Conservation (phyloP, 345 rosid species). For the Reutealis trisperma region DNA sequence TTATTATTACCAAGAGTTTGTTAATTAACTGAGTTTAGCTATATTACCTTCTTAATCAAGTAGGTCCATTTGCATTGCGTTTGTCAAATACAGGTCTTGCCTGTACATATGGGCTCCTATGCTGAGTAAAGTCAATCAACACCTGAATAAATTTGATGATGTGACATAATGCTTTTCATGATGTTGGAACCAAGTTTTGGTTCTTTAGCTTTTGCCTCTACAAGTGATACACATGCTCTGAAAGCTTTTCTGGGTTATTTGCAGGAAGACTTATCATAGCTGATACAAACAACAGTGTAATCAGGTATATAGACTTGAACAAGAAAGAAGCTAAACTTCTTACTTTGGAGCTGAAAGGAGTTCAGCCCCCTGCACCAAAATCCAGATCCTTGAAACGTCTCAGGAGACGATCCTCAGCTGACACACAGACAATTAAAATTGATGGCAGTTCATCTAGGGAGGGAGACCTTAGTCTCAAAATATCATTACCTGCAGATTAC, state of each 20-base stretch:
- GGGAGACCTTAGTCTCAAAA: conserved; percentile 62
- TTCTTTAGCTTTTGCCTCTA: background rate
- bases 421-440: conserved; percentile 57
- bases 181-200: background rate
- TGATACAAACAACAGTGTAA: conserved; percentile 83
- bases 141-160: background rate
- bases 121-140: background rate
- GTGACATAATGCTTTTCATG: background rate
- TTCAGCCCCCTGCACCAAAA: conserved; percentile 68
- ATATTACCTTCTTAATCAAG: background rate
- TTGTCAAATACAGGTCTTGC: background rate
- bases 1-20: background rate
- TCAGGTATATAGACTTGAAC: conserved; percentile 69
- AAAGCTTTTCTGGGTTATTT: conserved; percentile 19
- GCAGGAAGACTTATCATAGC: conserved; percentile 80
- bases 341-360: conserved; percentile 84
- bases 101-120: background rate
- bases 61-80: background rate
- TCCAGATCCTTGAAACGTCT: conserved; percentile 68
- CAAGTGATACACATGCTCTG: background rate
- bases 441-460: conserved; percentile 58
- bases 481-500: conserved; percentile 74
- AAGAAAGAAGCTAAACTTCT: conserved; percentile 51
- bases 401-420: conserved; percentile 65
- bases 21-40: background rate